These are phyloP conservation scores for Solanum clarkiae DNA, from an alignment of 257 asterid species.

Conservation along the genomic window DNA sequence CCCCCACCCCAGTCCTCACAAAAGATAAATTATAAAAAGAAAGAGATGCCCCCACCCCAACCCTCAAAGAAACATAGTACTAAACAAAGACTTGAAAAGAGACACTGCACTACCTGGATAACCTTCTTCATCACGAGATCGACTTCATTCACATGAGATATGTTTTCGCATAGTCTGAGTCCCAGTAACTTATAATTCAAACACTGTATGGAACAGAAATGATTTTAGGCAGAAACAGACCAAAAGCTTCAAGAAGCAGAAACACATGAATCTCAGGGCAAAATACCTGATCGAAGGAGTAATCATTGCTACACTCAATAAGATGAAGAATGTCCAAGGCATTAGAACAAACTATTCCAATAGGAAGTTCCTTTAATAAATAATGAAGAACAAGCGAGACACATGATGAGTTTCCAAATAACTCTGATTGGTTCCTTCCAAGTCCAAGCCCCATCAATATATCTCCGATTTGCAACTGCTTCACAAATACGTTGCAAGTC, in stretches of 20 bases:
- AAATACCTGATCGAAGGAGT: conserved; percentile 62
- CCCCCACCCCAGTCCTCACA: neutral
- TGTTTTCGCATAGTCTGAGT: conserved; percentile 66
- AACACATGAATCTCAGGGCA: neutral
- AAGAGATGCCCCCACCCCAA: neutral
- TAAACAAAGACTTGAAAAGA: neutral
- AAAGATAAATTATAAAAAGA: neutral
- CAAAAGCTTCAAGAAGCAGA: neutral
- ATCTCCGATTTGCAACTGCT: conserved; percentile 35
- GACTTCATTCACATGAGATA: conserved; percentile 38
- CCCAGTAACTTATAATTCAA: conserved; percentile 84
- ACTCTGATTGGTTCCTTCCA: conserved; percentile 31
- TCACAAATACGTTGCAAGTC: neutral
- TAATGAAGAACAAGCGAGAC: conserved; percentile 59
- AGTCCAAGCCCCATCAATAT: conserved; percentile 61
- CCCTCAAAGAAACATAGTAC: neutral
- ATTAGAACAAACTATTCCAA: conserved; percentile 35
- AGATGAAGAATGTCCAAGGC: conserved; percentile 59
- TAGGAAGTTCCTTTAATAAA: conserved; percentile 67
- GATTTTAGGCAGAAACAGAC: neutral
- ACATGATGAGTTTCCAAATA: conserved; percentile 38
- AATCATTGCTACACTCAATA: conserved; percentile 44
- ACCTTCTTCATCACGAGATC: conserved; percentile 46
- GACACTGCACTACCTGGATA: conserved; percentile 42
- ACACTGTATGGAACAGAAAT: conserved; percentile 34